Base-by-base conservation (phyloP, 139 green algal species). In the Closterium sp. region DNA sequence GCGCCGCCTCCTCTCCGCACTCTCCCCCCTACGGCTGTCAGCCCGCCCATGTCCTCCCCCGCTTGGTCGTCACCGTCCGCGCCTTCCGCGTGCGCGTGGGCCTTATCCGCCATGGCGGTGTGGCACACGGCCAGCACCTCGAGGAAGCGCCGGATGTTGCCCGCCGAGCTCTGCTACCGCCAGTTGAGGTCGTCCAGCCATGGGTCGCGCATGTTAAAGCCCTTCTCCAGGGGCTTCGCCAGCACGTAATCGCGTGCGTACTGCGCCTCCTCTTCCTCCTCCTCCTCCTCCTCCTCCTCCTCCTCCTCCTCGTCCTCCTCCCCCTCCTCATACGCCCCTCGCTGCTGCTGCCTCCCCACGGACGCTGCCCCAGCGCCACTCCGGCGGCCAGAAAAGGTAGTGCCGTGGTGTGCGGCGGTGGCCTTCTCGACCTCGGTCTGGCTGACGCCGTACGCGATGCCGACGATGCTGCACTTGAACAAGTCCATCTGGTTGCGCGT, bases 381-480 rank as follows among this genome's bases (percentile, higher is more conserved):
- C 12, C 55, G 55, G 16, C 9, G 16, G 83, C 10, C 31, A 19
- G 84, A 19, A 7, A 90, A 31, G 32, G 88, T 12, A 12, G 28
- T 12, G 2, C 5, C 89, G 32, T 19, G 16, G n/a, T 21, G 34
- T 34, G 89, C 88, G 8, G 90, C 83, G 69, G 91, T 85, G 69
- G 90, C 87, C 25, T 94, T 93, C 92, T 98, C 96, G 64, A 98
- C 96, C 94, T 98, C 97, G 0, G 97, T 98, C 33, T 97, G 92
- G n/a, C 97, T 96, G 23, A 92, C 90, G 38, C 97, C 97, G 88
- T 98, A 98, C n/a, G 90, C 90, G 30, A 98, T 94, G 34, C 96
- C 97, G 5, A 90, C 96, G 83, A 98, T 96, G 88, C 95, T 97
- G 95, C 95, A 97, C 89, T 97, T 98, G 95, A 98, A 97, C 93